These are phyloP conservation scores for Ceriops zippeliana DNA, from an alignment of 345 rosid species.

Conservation along the genomic window DNA sequence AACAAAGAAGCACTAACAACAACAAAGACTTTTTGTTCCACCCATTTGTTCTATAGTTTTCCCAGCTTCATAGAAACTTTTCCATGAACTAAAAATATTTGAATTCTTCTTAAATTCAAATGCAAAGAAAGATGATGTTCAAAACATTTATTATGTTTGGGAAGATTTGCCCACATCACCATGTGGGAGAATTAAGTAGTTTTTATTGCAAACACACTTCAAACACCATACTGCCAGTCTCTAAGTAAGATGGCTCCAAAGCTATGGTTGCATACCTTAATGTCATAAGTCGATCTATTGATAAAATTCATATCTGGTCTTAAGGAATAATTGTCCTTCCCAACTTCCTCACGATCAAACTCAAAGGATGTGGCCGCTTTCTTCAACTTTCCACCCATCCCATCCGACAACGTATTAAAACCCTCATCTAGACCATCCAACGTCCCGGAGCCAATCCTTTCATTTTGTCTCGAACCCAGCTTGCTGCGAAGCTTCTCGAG, in stretches of 20 bases:
- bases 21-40: background rate
- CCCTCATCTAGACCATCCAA: constrained; percentile 8
- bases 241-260: background rate
- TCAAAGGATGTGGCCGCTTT: constrained; percentile 37
- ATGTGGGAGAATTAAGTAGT: no score
- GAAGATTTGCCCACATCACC: no score
- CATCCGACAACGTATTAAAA: constrained; percentile 32
- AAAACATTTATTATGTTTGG: background rate
- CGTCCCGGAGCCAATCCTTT: background rate
- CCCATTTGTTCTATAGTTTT: background rate
- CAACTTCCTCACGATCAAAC: constrained; percentile 31
- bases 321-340: constrained; percentile 28
- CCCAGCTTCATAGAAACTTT: background rate
- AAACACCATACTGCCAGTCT: background rate
- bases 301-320: constrained; percentile 39
- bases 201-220: no score
- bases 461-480: background rate
- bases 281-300: constrained; percentile 23
- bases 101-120: background rate
- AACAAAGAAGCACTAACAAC: background rate
- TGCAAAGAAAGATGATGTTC: background rate
- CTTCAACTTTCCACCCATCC: constrained; percentile 46
- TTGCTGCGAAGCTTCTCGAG: constrained; percentile 1
- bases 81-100: background rate
- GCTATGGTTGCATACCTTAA: constrained; percentile 32